These are phyloP conservation scores for Neonectria punicea DNA, from an alignment of 2,329 filamentous ascomycete genomes.

Conservation along the genomic window DNA sequence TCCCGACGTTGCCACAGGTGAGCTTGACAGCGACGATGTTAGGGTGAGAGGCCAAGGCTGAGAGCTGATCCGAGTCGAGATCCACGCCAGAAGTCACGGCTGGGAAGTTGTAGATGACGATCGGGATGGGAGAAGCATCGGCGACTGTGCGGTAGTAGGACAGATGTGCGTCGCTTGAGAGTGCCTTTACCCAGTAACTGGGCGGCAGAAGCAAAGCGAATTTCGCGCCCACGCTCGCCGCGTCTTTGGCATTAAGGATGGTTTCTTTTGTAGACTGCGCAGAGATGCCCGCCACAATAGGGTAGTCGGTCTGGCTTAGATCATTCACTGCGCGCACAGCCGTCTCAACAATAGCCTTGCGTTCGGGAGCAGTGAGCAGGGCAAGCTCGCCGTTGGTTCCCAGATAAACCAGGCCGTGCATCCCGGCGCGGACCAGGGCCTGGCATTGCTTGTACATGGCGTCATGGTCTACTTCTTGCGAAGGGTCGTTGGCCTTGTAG, in stretches of 20 bases:
- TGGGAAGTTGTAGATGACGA: conserved; percentile 77
- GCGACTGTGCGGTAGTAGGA: conserved; percentile 75
- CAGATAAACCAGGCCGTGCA: conserved; percentile 58
- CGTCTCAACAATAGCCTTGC: conserved; percentile 53
- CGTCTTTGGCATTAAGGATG: conserved; percentile 74
- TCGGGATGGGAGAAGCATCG: conserved; percentile 68
- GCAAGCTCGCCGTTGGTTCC: conserved; percentile 60
- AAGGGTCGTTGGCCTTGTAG: conserved; percentile 52
- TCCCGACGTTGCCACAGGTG: conserved; percentile 76
- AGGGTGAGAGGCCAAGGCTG: conserved; percentile 67
- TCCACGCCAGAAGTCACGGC: conserved; percentile 73
- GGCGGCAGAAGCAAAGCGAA: conserved; percentile 80
- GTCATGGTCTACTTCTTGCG: conserved; percentile 56
- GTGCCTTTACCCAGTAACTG: conserved; percentile 72
- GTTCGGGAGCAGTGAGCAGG: conserved; percentile 53
- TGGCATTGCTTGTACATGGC: conserved; percentile 57
- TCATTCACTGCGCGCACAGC: conserved; percentile 52
- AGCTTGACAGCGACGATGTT: conserved; percentile 77
- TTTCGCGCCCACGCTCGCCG: conserved; percentile 74
- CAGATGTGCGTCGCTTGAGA: conserved; percentile 63
- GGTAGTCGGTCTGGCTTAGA: conserved; percentile 48
- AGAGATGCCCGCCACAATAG: conserved; percentile 57
- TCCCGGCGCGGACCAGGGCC: conserved; percentile 54
- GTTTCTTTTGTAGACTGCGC: conserved; percentile 67
- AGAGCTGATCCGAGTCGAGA: conserved; percentile 70